Conservation (phyloP, 164 flowering plant genomes). For the Akebia trifoliata region DNA sequence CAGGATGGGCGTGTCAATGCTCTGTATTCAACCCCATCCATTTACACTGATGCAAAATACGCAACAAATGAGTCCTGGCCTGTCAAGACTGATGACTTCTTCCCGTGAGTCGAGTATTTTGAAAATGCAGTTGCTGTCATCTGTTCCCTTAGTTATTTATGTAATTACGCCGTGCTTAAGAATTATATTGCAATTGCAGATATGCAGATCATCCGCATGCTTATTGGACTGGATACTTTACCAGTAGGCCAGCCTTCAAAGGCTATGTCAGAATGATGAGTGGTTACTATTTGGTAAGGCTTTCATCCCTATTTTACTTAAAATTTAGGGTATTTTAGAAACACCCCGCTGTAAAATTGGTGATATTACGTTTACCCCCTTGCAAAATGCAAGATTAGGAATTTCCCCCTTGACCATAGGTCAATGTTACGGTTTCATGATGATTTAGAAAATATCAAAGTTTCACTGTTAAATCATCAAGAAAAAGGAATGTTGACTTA, state of each 20-base stretch:
- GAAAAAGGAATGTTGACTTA: too few species aligned
- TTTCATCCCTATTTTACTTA: too few species aligned
- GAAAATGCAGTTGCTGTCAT: neutral
- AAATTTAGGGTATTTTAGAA: too few species aligned
- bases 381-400: too few species aligned
- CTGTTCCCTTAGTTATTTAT: neutral
- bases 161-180: constrained; percentile 3
- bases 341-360: too few species aligned
- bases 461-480: too few species aligned
- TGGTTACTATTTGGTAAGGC: constrained; percentile 73
- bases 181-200: constrained; percentile 29
- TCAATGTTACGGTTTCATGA: neutral
- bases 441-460: neutral
- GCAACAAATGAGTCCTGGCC: constrained; percentile 72
- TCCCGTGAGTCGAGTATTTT: constrained; percentile 64
- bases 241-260: constrained; percentile 85
- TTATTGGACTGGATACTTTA: constrained; percentile 97
- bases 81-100: constrained; percentile 75
- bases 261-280: constrained; percentile 82
- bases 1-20: constrained; percentile 99
- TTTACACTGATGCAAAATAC: constrained; percentile 89
- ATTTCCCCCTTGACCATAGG: too few species aligned
- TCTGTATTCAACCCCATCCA: constrained; percentile 86
- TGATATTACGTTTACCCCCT: too few species aligned
- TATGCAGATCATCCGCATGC: constrained; percentile 87